A percentile compares a stretch with the other conserved stretches of the same genome.
These are phyloP conservation scores for Acer negundo DNA, from an alignment of 345 rosid genomes.

Conservation along the genomic window DNA sequence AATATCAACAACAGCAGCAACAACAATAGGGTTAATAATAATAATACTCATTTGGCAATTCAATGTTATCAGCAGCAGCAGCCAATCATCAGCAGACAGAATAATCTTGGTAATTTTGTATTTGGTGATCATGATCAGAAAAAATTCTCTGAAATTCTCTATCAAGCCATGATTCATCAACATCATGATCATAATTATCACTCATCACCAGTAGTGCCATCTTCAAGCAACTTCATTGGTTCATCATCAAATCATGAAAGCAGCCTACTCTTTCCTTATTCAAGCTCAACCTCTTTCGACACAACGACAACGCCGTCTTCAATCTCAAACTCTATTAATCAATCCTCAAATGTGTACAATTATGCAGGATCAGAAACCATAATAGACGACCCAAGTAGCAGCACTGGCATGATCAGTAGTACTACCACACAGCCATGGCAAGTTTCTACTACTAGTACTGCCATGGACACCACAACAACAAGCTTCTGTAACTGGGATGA, in stretches of 20 bases:
- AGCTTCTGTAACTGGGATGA: slow-evolving; percentile 68
- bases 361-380: slow-evolving; percentile 17
- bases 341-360: slow-evolving; percentile 22
- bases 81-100: slow-evolving; percentile 24
- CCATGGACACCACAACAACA: slow-evolving; percentile 28
- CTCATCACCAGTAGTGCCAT: slow-evolving; percentile 23
- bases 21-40: slow-evolving; percentile 20
- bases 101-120: slow-evolving; percentile 21
- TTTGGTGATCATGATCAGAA: slow-evolving; percentile 29
- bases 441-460: slow-evolving; percentile 12
- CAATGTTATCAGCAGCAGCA: slow-evolving; percentile 26
- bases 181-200: slow-evolving; percentile 4
- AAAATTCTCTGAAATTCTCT: slow-evolving; percentile 23
- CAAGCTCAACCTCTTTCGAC: slow-evolving; percentile 30
- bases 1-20: slow-evolving; percentile 8
- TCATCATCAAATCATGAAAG: background rate
- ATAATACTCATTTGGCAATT: slow-evolving; percentile 24
- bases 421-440: slow-evolving; percentile 31
- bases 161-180: slow-evolving; percentile 25
- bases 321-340: slow-evolving; percentile 31
- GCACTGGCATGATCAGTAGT: slow-evolving; percentile 14
- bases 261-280: slow-evolving; percentile 28
- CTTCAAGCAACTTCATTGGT: slow-evolving; percentile 11
- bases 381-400: slow-evolving; percentile 36
- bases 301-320: slow-evolving; percentile 24